A percentile compares a stretch with the other conserved stretches of the same genome.
Conservation (phyloP, 2,329 filamentous ascomycete species). For the Tolypocladium amazonense region DNA sequence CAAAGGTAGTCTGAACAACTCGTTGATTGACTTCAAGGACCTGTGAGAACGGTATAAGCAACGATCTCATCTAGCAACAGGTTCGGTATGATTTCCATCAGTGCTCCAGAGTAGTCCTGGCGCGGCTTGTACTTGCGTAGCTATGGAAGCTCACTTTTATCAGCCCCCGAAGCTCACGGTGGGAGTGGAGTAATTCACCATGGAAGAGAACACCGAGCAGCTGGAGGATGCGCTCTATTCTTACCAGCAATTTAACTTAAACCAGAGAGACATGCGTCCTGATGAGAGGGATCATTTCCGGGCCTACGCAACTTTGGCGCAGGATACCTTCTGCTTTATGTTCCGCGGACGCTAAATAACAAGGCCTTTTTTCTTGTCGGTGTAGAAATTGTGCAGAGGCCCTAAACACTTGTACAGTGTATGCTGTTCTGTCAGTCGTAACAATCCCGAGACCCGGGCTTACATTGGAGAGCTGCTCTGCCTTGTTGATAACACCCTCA, state of each 20-base stretch:
- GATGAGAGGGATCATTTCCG: slow-evolving; percentile 14
- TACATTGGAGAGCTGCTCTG: slow-evolving; percentile 20
- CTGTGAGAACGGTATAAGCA: slow-evolving; percentile 25
- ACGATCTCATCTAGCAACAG: not conserved
- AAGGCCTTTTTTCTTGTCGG: slow-evolving; percentile 9
- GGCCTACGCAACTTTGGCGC: slow-evolving; percentile 20
- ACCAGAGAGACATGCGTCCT: not conserved
- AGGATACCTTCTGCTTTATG: slow-evolving; percentile 26
- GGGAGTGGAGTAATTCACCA: slow-evolving; percentile 20
- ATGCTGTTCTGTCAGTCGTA: slow-evolving; percentile 5
- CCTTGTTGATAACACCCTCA: slow-evolving; percentile 21
- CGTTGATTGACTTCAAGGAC: slow-evolving; percentile 27
- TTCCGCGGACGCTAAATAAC: slow-evolving; percentile 15
- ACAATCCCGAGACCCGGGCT: not conserved
- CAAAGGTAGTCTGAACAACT: slow-evolving; percentile 39
- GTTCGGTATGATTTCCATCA: not conserved
- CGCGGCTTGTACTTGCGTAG: slow-evolving; percentile 34
- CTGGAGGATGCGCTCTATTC: slow-evolving; percentile 21
- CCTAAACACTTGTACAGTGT: slow-evolving; percentile 12
- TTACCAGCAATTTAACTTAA: slow-evolving; percentile 22
- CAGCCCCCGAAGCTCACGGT: slow-evolving; percentile 19
- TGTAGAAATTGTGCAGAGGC: slow-evolving; percentile 4
- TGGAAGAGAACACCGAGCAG: slow-evolving; percentile 21
- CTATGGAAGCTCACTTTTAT: slow-evolving; percentile 34
- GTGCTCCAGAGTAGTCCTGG: slow-evolving; percentile 29